A percentile compares a stretch with the other conserved stretches of the same genome.
phyloP scores from a whole-genome alignment of 441 rosid species.

The Syzygium syzygioides region DNA sequence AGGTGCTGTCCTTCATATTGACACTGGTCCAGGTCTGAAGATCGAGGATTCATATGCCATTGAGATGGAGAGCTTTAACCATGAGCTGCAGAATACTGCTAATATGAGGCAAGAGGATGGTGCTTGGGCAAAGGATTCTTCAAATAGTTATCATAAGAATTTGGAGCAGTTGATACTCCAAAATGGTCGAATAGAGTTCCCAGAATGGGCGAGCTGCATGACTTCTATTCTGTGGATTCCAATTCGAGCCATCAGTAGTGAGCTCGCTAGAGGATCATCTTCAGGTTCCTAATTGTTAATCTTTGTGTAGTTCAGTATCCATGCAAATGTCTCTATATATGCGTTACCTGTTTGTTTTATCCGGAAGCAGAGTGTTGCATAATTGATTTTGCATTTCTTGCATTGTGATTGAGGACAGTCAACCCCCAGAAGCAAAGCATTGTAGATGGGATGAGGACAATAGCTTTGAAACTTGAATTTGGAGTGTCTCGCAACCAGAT shows the following conservation, averaged over 20 bases:
- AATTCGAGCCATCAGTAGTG: conserved; percentile 63
- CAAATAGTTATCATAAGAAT: conserved; percentile 29
- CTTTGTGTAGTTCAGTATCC: background rate
- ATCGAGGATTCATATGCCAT: conserved; percentile 67
- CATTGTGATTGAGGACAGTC: background rate
- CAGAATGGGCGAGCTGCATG: conserved; percentile 86
- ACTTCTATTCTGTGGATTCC: conserved; percentile 91
- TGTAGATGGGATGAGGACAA: conserved; percentile 97
- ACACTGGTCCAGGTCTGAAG: conserved; percentile 93
- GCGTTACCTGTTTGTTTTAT: background rate
- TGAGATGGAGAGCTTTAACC: conserved; percentile 73
- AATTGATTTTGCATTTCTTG: conserved; percentile 9
- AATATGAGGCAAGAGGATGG: conserved; percentile 18
- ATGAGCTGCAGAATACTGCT: conserved; percentile 22
- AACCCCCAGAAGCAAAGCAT: conserved; percentile 65
- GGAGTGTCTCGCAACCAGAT: conserved; percentile 88
- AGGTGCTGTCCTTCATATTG: conserved; percentile 84
- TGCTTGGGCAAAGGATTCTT: conserved; percentile 18
- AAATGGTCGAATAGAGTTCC: conserved; percentile 68
- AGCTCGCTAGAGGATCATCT: conserved; percentile 84
- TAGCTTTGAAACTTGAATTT: conserved; percentile 94
- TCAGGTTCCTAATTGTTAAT: conserved; percentile 51
- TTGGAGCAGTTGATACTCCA: conserved; percentile 51
- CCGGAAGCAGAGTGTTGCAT: conserved; percentile 1
- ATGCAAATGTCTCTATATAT: conserved; percentile 6